Base-by-base conservation (phyloP, 768 basidiomycete species). In the Lentinus tigrinus region DNA sequence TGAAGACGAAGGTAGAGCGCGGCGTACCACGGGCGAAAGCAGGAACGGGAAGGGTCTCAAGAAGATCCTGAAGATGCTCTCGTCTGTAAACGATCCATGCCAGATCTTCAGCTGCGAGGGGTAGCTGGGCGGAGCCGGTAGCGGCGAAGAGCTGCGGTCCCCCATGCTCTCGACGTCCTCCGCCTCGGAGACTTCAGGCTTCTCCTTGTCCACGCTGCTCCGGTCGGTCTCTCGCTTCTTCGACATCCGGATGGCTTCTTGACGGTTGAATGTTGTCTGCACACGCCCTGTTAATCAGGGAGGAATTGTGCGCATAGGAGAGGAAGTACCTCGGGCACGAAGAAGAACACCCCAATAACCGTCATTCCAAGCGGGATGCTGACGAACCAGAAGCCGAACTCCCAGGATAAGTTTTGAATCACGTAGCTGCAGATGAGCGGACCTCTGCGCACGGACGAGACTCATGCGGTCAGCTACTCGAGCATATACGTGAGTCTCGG, bases 361-460 rank as follows among this genome's bases (percentile, higher is more conserved):
- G 67, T 66, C 14, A 79, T 55, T 8, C 78, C 77, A 19, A 77
- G 66, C 1, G 75, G 72, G 44, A 79, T 79, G 27, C 72, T 70
- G n/a, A 79, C 73, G 57, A 78, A 75, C 78, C 78, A 80, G 64
- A 79, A 80, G 17, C 76, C 75, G 73, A 74, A 74, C 49, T 77
- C 72, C 75, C 77, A 75, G 3, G 77, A 71, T 24, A 74, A 51
- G 56, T 77, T 76, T 54, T 76, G 71, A 14, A 78, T 73, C n/a
- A 79, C 77, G 62, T 77, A 77, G 57, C 78, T 77, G 60, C 77
- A 78, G n/a, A 80, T 69, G 37, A 79, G 63, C 0, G 78, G 77
- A 0, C 77, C 75, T 19, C 77, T 74, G 56, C n/a, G 26, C 43
- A 13, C 26, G 13, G 14, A 31, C 7, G 31, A 31, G 6, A 31